These are phyloP conservation scores for Botrytis paeoniae DNA, from an alignment of 2,329 filamentous ascomycete species.

Conservation along the genomic window DNA sequence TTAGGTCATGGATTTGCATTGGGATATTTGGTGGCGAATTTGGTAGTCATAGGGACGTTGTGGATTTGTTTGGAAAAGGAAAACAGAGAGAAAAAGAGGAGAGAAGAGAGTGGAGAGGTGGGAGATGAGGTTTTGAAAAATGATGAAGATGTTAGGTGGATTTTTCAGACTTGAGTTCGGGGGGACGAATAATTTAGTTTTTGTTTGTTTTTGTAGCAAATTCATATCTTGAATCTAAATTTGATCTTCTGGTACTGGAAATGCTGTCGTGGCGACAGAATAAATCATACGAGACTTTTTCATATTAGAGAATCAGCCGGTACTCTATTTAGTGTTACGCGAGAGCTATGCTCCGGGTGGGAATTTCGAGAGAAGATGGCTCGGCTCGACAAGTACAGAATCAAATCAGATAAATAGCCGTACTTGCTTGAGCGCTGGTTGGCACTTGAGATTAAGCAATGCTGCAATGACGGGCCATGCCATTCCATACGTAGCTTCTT, in stretches of 20 bases:
- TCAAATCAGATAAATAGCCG: no score
- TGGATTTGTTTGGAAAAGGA: conserved; percentile 55
- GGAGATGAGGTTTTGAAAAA: conserved; percentile 52
- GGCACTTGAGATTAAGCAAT: neutral
- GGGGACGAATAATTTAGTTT: neutral
- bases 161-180: conserved; percentile 49
- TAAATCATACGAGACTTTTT: no score
- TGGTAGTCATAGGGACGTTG: conserved; percentile 50
- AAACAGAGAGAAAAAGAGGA: conserved; percentile 51
- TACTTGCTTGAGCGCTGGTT: neutral
- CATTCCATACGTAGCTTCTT: neutral
- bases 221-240: neutral
- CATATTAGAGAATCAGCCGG: no score
- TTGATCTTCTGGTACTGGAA: no score
- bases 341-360: no score
- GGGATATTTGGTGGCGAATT: conserved; percentile 59
- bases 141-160: conserved; percentile 62
- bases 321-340: no score
- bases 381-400: no score
- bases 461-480: neutral
- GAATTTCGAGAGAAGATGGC: no score
- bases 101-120: conserved; percentile 48
- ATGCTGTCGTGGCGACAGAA: no score
- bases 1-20: conserved; percentile 66
- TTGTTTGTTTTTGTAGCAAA: no score